Base-by-base conservation (phyloP, 2,329 filamentous ascomycete species). In the Herpomyces periplanetae region DNA sequence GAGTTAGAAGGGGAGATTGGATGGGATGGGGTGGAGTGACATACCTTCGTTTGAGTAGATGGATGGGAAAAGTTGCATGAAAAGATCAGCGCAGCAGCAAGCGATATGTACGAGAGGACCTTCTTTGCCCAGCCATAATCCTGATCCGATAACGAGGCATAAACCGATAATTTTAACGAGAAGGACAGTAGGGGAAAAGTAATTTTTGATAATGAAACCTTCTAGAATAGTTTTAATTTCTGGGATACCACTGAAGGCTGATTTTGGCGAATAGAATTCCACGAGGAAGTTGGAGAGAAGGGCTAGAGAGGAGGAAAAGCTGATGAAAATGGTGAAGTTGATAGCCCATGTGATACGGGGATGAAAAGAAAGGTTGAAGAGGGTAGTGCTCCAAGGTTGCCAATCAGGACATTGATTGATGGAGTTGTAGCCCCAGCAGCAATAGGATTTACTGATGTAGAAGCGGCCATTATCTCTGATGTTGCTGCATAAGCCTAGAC, bases 151-250 rank as follows among this genome's bases (percentile, higher is more conserved):
- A 1, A 50, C 50, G 25, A 56, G 53, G 4, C 47, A 35, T 2
- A 49, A 44, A 5, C 51, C 51, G n/a, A 54, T 36, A 1, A 45
- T 49, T 35, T 56, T 56, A 22, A 53, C 43, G 7, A 47, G 19
- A 3, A 57, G 34, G 4, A 51, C 48, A 23, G 46, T 48, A 25
- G 51, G 34, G 22, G 45, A 43, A 2, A 57, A 39, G 24, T 54
- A 51, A 17, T 47, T 39, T 1, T 49, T 49, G 17, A 96, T 88
- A 13, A 96, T 61, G 35, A 88, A 88, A 4, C 75, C 75, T 15
- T 75, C 75, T 20, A 96, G 43, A 5, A 96, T 55, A 2, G 73
- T 88, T 45, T 96, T 96, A 40, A 96, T 84, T 43, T 96, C 75
- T 4, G 75, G 71, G 28, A 96, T 88, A 39, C 75, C 75, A 34